phyloP scores from a whole-genome alignment of 2,329 filamentous ascomycete species.

The Lasiodiplodia citricola region DNA sequence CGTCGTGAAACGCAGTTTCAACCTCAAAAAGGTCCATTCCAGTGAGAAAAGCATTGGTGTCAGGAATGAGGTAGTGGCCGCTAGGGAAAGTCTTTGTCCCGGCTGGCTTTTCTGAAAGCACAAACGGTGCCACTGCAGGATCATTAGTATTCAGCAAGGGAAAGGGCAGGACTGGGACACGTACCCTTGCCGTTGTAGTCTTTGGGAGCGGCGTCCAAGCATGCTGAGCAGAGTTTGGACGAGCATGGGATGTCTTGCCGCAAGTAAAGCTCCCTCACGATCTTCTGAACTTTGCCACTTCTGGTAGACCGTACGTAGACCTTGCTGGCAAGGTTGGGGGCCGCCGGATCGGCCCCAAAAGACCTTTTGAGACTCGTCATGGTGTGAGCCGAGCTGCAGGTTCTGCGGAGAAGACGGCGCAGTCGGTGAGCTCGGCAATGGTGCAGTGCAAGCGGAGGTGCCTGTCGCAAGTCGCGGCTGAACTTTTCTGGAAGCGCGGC shows the following conservation, averaged over 20 bases:
- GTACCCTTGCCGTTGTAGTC: conserved; percentile 79
- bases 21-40: conserved; percentile 98
- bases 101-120: conserved; percentile 86
- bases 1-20: conserved; percentile 89
- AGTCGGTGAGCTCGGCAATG: conserved; percentile 1
- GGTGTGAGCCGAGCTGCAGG: neutral
- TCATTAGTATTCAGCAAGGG: conserved; percentile 22
- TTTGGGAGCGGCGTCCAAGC: conserved; percentile 74
- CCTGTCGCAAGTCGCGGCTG: conserved; percentile 5
- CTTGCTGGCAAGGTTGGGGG: conserved; percentile 88
- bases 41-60: conserved; percentile 93
- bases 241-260: conserved; percentile 97
- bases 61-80: conserved; percentile 93
- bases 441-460: conserved; percentile 1
- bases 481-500: conserved; percentile 22
- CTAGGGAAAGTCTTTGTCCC: conserved; percentile 81
- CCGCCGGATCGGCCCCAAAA: conserved; percentile 58
- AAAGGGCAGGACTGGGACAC: conserved; percentile 30
- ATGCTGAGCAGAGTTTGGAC: conserved; percentile 81
- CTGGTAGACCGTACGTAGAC: conserved; percentile 93
- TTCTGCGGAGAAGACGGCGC: neutral
- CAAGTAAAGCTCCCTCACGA: conserved; percentile 94
- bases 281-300: conserved; percentile 97
- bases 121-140: conserved; percentile 73
- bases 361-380: conserved; percentile 70